phyloP scores from a whole-genome alignment of 2,329 filamentous ascomycete genomes.

The Sclerotinia spermophila region DNA sequence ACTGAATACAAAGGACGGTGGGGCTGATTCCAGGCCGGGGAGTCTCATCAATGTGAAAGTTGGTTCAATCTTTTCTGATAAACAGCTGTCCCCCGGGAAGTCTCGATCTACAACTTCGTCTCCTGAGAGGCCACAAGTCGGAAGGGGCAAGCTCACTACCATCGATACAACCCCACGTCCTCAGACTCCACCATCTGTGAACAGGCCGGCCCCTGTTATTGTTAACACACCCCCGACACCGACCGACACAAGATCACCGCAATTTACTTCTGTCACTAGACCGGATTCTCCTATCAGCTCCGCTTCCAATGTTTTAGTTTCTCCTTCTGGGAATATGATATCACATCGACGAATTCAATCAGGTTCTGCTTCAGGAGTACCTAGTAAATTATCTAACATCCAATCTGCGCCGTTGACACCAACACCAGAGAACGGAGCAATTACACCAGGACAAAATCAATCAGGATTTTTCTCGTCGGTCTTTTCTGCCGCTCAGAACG shows the following conservation, averaged over 20 bases:
- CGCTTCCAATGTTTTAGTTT: slow-evolving; percentile 53
- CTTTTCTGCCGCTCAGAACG: slow-evolving; percentile 89
- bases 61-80: slow-evolving; percentile 34
- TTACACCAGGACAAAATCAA: slow-evolving; percentile 43
- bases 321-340: slow-evolving; percentile 67
- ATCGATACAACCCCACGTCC: slow-evolving; percentile 33
- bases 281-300: slow-evolving; percentile 22
- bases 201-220: slow-evolving; percentile 48
- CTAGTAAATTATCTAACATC: slow-evolving; percentile 83
- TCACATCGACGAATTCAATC: slow-evolving; percentile 64
- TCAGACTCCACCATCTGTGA: slow-evolving; percentile 32
- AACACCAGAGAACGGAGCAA: slow-evolving; percentile 62
- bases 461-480: slow-evolving; percentile 90
- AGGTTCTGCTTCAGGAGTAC: slow-evolving; percentile 48
- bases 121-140: slow-evolving; percentile 32
- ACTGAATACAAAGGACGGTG: slow-evolving; percentile 25
- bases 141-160: slow-evolving; percentile 25
- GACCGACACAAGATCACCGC: slow-evolving; percentile 43
- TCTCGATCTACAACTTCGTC: slow-evolving; percentile 27
- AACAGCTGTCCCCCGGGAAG: slow-evolving; percentile 23
- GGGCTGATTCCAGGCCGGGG: slow-evolving; percentile 29
- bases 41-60: slow-evolving; percentile 33
- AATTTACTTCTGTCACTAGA: slow-evolving; percentile 31
- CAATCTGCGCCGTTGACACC: slow-evolving; percentile 71
- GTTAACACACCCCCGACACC: slow-evolving; percentile 66